These are phyloP conservation scores for Russula ochroleuca DNA, from an alignment of 768 basidiomycete species.

Conservation along the genomic window DNA sequence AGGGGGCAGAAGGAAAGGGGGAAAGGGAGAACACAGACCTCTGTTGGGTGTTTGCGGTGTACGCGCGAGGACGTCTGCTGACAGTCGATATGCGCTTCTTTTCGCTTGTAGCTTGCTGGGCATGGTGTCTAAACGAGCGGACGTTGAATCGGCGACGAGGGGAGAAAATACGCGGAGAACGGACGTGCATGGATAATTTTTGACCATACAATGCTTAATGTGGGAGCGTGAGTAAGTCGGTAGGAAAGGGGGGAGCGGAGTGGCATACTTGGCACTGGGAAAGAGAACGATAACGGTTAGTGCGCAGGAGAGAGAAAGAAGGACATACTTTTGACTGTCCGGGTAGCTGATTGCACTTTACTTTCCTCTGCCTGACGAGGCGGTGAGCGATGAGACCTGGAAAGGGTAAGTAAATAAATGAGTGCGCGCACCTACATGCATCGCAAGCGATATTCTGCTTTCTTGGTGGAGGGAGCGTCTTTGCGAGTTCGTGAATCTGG, in stretches of 20 bases:
- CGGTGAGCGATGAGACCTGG: slow-evolving; percentile 11
- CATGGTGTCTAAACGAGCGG: slow-evolving; percentile 52
- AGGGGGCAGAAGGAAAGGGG: not conserved
- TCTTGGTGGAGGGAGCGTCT: slow-evolving; percentile 75
- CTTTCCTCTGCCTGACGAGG: slow-evolving; percentile 66
- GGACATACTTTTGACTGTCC: slow-evolving; percentile 43
- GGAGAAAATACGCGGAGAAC: slow-evolving; percentile 35
- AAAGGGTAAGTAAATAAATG: slow-evolving; percentile 19
- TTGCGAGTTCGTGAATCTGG: slow-evolving; percentile 77
- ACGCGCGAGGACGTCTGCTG: slow-evolving; percentile 61
- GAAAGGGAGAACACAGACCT: slow-evolving; percentile 41
- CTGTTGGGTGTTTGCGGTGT: slow-evolving; percentile 43
- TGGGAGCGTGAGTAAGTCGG: slow-evolving; percentile 5
- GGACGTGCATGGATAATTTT: slow-evolving; percentile 91
- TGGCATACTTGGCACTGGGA: slow-evolving; percentile 29
- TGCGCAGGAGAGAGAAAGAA: not conserved
- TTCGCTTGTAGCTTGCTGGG: slow-evolving; percentile 82
- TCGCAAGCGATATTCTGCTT: slow-evolving; percentile 95
- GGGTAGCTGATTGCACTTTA: slow-evolving; percentile 80
- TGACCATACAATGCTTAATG: slow-evolving; percentile 71
- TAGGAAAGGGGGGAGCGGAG: slow-evolving; percentile 2
- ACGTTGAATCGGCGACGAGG: slow-evolving; percentile 27
- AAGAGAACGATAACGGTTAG: not conserved
- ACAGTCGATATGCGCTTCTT: slow-evolving; percentile 63
- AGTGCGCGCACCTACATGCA: slow-evolving; percentile 66